phyloP scores from a whole-genome alignment of 768 basidiomycete genomes.

The Rhodosporidiobolus odoratus region DNA sequence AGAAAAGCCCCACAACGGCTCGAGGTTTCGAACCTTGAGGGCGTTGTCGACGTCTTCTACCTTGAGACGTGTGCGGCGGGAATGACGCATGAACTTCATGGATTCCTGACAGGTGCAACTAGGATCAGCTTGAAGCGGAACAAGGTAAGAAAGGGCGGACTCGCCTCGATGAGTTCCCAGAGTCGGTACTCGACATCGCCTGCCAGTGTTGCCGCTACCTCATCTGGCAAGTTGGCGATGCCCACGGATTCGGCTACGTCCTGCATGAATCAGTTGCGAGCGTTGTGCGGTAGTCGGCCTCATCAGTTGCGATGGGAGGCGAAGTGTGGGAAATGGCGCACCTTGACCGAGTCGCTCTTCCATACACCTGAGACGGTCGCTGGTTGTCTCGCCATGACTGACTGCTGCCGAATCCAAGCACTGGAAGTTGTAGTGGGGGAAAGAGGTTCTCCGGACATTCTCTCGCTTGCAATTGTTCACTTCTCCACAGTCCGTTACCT shows the following conservation, averaged over 20 bases:
- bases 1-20: conserved; percentile 84
- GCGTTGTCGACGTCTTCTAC: conserved; percentile 90
- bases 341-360: conserved; percentile 37
- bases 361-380: conserved; percentile 27
- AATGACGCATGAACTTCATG: conserved; percentile 92
- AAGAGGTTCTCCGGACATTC: not conserved
- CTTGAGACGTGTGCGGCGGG: conserved; percentile 78
- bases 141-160: conserved; percentile 30
- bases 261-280: conserved; percentile 48
- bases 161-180: conserved; percentile 87
- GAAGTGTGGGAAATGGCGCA: not conserved
- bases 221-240: conserved; percentile 66
- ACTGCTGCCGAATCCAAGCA: not conserved
- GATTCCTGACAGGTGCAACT: conserved; percentile 62
- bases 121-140: not conserved
- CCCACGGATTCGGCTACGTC: conserved; percentile 85
- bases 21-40: conserved; percentile 87
- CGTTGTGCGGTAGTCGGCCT: not conserved
- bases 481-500: not conserved
- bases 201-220: conserved; percentile 75
- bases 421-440: not conserved
- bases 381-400: conserved; percentile 13
- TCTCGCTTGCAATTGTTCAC: not conserved
- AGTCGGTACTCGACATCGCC: conserved; percentile 96
- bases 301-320: not conserved